A percentile compares a stretch with the other conserved stretches of the same genome.
Conservation (phyloP, 2,329 filamentous ascomycete genomes). For the Xylaria polymorpha region DNA sequence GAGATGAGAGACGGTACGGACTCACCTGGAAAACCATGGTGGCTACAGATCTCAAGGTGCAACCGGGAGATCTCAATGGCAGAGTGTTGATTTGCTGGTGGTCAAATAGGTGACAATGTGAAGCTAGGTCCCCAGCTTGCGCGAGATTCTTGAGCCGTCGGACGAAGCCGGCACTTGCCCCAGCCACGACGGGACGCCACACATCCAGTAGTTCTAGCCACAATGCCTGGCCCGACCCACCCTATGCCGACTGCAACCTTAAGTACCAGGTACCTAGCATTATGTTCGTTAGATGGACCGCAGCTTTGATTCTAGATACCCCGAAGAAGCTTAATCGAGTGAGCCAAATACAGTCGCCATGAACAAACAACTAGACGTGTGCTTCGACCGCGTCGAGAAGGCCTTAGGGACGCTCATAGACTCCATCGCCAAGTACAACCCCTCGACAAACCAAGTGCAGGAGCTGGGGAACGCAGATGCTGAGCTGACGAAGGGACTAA, state of each 20-base stretch:
- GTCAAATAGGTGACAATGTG: constrained; percentile 36
- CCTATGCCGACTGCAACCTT: neutral
- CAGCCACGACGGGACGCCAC: constrained; percentile 26
- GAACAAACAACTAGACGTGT: constrained; percentile 70
- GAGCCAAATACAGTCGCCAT: constrained; percentile 54
- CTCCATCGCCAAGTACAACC: constrained; percentile 85
- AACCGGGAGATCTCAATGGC: constrained; percentile 42
- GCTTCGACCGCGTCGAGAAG: constrained; percentile 74
- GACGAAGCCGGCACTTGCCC: constrained; percentile 40
- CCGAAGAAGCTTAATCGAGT: neutral
- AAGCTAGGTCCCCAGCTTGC: constrained; percentile 40
- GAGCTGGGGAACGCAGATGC: constrained; percentile 78
- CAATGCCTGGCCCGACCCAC: neutral
- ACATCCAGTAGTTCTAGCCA: neutral
- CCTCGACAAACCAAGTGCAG: constrained; percentile 72
- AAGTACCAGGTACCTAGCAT: neutral
- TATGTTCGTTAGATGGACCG: too few relatives aligned
- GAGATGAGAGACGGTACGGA: neutral
- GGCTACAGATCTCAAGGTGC: constrained; percentile 36
- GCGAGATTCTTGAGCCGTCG: constrained; percentile 47
- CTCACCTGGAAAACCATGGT: constrained; percentile 48
- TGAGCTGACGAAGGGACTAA: constrained; percentile 73
- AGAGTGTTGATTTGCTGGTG: constrained; percentile 27
- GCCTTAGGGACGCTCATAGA: constrained; percentile 77
- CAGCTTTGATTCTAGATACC: neutral